A percentile compares a stretch with the other conserved stretches of the same genome.
Evolutionary conservation across 1,139 yeast genomes (phyloP).

Genomic region (Geotrichum aggregatum): DNA sequence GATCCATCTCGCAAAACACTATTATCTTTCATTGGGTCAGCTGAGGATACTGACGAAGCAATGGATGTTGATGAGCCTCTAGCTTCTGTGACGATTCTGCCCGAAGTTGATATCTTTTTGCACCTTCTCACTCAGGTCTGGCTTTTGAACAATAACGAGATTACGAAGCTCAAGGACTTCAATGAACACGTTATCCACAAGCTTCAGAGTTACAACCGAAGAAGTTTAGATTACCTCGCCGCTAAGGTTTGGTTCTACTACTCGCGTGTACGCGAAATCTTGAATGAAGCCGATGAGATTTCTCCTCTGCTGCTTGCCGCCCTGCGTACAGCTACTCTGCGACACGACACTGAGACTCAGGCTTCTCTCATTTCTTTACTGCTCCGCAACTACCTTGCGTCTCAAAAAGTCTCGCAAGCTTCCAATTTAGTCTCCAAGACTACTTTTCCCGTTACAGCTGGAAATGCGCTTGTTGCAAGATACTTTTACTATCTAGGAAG

Average conservation of each 20-base stretch:
- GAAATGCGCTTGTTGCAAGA: constrained; percentile 87
- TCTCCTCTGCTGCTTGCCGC: constrained; percentile 67
- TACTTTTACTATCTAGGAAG: constrained; percentile 86
- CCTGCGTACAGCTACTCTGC: constrained; percentile 81
- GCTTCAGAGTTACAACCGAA: constrained; percentile 63
- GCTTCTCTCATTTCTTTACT: constrained; percentile 81
- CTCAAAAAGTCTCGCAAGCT: constrained; percentile 84
- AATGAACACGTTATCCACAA: constrained; percentile 50
- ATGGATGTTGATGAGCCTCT: constrained; percentile 34
- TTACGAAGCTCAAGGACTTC: constrained; percentile 30
- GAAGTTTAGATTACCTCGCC: constrained; percentile 79
- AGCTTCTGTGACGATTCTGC: constrained; percentile 44
- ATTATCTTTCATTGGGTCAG: constrained; percentile 36
- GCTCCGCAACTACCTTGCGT: constrained; percentile 70
- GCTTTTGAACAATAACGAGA: constrained; percentile 58
- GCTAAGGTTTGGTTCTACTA: constrained; percentile 95
- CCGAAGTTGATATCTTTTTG: constrained; percentile 77
- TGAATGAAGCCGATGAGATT: constrained; percentile 52
- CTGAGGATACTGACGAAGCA: constrained; percentile 14
- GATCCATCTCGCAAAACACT: constrained; percentile 47
- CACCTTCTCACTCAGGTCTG: constrained; percentile 75
- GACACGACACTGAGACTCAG: constrained; percentile 89
- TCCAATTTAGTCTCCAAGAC: constrained; percentile 84
- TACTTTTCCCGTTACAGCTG: constrained; percentile 79
- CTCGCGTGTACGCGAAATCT: constrained; percentile 70